Evolutionary conservation across 148 eudicot genomes (phyloP), one percentile per base, ranked within the genome.

Genomic region (Selenicereus undatus): DNA sequence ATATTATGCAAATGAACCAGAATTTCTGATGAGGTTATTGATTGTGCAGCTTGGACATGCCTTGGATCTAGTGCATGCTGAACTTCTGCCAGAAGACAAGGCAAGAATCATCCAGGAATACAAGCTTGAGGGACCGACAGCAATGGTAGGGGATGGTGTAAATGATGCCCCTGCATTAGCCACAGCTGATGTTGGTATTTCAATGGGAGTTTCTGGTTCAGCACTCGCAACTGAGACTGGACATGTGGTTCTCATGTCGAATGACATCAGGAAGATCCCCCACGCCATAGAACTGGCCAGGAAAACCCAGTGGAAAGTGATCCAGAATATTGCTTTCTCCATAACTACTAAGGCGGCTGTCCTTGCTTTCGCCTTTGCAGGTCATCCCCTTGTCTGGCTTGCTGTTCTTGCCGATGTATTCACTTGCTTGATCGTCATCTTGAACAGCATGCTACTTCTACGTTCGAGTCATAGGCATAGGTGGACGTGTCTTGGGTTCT

Each of bases 131-230:
- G 90, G 90, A 0, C 86, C 84, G 2, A 92, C 97, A 27, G 97
- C 97, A 20, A 96, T 96, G 99, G 89, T 96, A 22, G 99, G 99
- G 18, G 99, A 96, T 66, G 99, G 99, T 30, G 81, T 96, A 29
- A 96, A 96, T 42, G 99, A 96, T 68, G 97, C 98, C 35, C 96
- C 97, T 13, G 99, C 99, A 21, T 86, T 96, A 81, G 98, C 97
- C 30, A 92, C 95, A 32, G 99, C 99, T 1, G 90, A 93, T 73
- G 83, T 93, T 8, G 99, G 99, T 1, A 96, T 96, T 83, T 96
- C 99, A 26, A 96, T 96, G 99, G 99, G 99, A 65, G 85, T 96
- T 20, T 93, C 99, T 0, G 99, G 99, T 2, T 92, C 99, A 0
- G 95, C 99, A 1, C 91, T 96, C 2, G 99, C 99, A 56, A 92